Evolutionary conservation across 2,329 filamentous ascomycete genomes (phyloP).

Genomic region (Cercospora sp.): DNA sequence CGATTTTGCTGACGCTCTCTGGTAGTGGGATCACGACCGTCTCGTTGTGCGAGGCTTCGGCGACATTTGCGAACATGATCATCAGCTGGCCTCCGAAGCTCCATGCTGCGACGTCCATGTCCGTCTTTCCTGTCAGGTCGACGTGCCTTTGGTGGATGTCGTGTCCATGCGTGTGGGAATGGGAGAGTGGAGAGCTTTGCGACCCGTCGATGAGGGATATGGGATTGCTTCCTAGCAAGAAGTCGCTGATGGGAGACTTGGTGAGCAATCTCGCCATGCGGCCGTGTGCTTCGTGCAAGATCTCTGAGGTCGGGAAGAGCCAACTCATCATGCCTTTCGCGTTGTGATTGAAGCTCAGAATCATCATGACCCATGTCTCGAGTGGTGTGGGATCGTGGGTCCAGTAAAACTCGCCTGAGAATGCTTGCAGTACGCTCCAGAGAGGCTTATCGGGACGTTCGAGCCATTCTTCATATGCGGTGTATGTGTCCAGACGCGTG

Average conservation of each 20-base stretch:
- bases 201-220: constrained; percentile 13
- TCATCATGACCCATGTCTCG: constrained; percentile 52
- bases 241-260: constrained; percentile 35
- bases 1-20: constrained; percentile 17
- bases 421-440: constrained; percentile 55
- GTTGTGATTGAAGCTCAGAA: constrained; percentile 52
- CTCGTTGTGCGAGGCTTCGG: constrained; percentile 12
- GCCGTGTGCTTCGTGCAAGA: constrained; percentile 40
- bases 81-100: constrained; percentile 18
- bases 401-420: constrained; percentile 53
- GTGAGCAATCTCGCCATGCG: constrained; percentile 46
- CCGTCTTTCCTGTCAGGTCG: background rate
- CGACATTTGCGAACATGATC: constrained; percentile 30
- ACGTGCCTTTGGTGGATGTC: background rate
- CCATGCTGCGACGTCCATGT: constrained; percentile 34
- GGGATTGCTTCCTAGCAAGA: constrained; percentile 43
- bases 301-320: constrained; percentile 47
- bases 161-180: background rate
- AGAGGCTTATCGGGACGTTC: constrained; percentile 44
- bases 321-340: constrained; percentile 55
- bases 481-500: constrained; percentile 46
- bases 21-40: constrained; percentile 27
- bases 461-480: constrained; percentile 46
- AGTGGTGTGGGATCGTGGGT: constrained; percentile 46
- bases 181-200: background rate